phyloP scores from a whole-genome alignment of 345 rosid species.

The Euphorbia lathyris region DNA sequence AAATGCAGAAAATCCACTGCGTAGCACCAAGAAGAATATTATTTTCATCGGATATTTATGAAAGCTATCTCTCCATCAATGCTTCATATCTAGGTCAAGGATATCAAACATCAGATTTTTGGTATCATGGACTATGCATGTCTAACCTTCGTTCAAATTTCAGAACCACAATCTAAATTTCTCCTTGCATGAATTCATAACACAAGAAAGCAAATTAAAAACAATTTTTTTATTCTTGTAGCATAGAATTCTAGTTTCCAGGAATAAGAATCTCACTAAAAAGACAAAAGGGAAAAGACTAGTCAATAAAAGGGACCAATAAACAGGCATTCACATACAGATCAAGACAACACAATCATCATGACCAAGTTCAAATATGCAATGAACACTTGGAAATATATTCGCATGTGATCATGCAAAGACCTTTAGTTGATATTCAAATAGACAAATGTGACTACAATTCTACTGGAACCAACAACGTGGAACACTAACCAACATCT shows the following conservation, averaged over 20 bases:
- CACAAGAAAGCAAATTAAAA: neutral
- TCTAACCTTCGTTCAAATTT: neutral
- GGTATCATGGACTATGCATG: neutral
- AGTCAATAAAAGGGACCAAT: neutral
- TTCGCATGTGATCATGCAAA: neutral
- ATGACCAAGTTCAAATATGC: neutral
- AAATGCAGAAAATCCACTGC: neutral
- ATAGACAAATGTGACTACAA: neutral
- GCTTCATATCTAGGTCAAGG: neutral
- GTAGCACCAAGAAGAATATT: neutral
- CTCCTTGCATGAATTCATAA: neutral
- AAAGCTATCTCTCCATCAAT: neutral
- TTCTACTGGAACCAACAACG: slow-evolving; percentile 8
- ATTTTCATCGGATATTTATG: neutral
- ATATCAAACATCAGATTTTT: neutral
- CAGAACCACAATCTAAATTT: neutral
- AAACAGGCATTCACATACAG: neutral
- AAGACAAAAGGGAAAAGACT: neutral
- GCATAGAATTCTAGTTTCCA: neutral
- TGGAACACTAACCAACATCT: slow-evolving; percentile 77
- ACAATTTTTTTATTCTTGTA: neutral
- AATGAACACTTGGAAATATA: neutral
- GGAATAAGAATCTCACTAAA: neutral
- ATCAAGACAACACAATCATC: neutral
- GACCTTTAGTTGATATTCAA: neutral